Conservation (phyloP, 768 basidiomycete genomes). For the Auricularia auricula-judae region DNA sequence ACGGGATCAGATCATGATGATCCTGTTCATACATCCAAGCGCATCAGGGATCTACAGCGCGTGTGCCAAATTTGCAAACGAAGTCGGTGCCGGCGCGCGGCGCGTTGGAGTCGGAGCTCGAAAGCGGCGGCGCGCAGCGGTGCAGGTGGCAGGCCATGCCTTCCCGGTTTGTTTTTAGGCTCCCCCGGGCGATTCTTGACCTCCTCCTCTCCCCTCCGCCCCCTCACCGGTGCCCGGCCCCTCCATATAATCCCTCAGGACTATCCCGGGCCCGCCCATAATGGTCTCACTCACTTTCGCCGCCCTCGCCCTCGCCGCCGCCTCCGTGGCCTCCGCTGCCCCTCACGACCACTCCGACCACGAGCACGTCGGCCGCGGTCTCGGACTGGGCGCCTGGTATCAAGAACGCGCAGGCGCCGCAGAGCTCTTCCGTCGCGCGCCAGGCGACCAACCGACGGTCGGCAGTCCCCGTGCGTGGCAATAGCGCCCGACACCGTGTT, state of each 20-base stretch:
- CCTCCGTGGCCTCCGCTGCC: slow-evolving; percentile 2
- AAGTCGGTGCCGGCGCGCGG: no score
- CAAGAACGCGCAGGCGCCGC: slow-evolving; percentile 52
- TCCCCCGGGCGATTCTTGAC: no score
- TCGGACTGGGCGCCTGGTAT: slow-evolving; percentile 39
- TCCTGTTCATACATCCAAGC: no score
- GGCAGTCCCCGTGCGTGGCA: slow-evolving; percentile 46
- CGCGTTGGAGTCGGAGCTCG: no score
- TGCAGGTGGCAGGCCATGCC: no score
- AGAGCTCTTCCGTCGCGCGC: slow-evolving; percentile 52
- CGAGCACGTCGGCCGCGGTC: slow-evolving; percentile 11
- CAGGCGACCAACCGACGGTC: slow-evolving; percentile 26
- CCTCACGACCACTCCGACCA: slow-evolving; percentile 12
- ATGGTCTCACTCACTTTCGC: not conserved
- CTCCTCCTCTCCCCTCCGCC: no score
- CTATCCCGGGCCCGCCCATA: not conserved
- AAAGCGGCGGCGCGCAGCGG: no score
- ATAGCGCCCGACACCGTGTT: not conserved
- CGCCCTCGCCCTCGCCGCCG: not conserved
- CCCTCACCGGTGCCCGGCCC: no score
- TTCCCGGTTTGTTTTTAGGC: no score
- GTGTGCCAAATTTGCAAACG: no score
- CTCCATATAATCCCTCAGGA: not conserved
- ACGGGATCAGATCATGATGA: no score
- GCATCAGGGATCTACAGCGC: no score